Percentiles rank a stretch among this genome's conserved stretches.
Conservation (phyloP, 2,329 filamentous ascomycete genomes). For the Aspergillus brasiliensis region DNA sequence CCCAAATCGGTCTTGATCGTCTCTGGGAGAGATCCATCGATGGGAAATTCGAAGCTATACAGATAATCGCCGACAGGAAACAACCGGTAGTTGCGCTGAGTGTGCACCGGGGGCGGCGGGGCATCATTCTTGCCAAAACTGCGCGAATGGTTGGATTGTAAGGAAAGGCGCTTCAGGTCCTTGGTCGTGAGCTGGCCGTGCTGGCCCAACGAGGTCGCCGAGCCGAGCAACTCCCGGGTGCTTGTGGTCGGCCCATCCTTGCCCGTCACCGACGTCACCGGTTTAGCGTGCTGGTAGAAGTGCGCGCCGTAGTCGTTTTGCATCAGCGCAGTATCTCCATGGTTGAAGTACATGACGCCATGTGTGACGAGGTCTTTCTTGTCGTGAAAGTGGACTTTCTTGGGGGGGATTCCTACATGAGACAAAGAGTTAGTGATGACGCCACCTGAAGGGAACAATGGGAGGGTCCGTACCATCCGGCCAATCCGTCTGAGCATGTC, state of each 20-base stretch:
- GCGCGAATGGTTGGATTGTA: slow-evolving; percentile 78
- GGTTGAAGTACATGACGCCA: slow-evolving; percentile 88
- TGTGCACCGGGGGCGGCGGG: slow-evolving; percentile 58
- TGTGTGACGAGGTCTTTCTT: slow-evolving; percentile 85
- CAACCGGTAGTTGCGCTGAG: slow-evolving; percentile 80
- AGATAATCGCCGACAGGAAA: slow-evolving; percentile 76
- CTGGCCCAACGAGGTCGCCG: slow-evolving; percentile 45
- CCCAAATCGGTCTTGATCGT: slow-evolving; percentile 86
- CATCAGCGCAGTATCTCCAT: slow-evolving; percentile 45
- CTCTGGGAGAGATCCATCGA: slow-evolving; percentile 78
- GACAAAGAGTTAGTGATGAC: slow-evolving; percentile 2
- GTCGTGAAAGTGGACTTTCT: slow-evolving; percentile 80
- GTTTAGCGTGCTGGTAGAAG: slow-evolving; percentile 57
- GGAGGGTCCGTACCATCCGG: slow-evolving; percentile 66
- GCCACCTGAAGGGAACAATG: background rate
- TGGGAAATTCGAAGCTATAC: slow-evolving; percentile 77
- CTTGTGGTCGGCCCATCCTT: slow-evolving; percentile 37
- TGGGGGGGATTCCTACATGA: slow-evolving; percentile 72
- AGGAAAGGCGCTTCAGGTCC: slow-evolving; percentile 69
- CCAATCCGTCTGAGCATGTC: slow-evolving; percentile 89
- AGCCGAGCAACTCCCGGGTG: slow-evolving; percentile 39
- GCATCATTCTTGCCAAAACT: slow-evolving; percentile 82
- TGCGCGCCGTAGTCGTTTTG: slow-evolving; percentile 66
- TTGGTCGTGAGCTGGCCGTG: slow-evolving; percentile 43
- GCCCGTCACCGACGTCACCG: slow-evolving; percentile 28